Evolutionary conservation across 1,284 basidiomycete genomes (phyloP).

Genomic region (Cystobasidium slooffiae): DNA sequence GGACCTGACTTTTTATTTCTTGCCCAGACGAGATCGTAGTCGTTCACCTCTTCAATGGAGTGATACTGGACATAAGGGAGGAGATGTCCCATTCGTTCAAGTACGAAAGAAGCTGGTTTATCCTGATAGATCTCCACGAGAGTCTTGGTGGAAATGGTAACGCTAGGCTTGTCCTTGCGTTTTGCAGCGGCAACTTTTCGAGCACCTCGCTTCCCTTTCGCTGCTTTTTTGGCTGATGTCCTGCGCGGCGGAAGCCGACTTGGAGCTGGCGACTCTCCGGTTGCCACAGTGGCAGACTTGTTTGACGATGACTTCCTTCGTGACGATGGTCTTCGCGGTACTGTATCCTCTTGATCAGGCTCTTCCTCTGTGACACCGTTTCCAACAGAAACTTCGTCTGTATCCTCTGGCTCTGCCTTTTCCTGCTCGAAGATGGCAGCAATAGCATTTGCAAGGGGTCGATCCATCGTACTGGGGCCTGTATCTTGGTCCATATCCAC

Average conservation of each 20-base stretch:
- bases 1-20: slow-evolving; percentile 1
- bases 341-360: neutral
- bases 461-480: no score
- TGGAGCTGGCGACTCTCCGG: neutral
- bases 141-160: neutral
- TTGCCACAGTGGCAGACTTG: neutral
- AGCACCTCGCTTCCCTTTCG: slow-evolving; percentile 2
- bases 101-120: neutral
- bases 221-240: neutral
- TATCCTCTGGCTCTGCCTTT: neutral
- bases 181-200: neutral
- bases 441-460: no score
- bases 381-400: neutral
- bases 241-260: neutral
- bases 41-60: slow-evolving; percentile 9
- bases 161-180: neutral
- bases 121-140: neutral
- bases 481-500: no score
- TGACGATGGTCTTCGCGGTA: neutral
- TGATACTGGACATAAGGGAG: slow-evolving; percentile 1
- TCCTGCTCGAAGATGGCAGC: neutral
- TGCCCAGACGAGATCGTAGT: slow-evolving; percentile 39
- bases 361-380: neutral
- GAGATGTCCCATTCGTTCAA: slow-evolving; percentile 6
- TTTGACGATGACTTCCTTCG: neutral